phyloP scores from a whole-genome alignment of 2,329 filamentous ascomycete genomes.

The Mycogone perniciosa region DNA sequence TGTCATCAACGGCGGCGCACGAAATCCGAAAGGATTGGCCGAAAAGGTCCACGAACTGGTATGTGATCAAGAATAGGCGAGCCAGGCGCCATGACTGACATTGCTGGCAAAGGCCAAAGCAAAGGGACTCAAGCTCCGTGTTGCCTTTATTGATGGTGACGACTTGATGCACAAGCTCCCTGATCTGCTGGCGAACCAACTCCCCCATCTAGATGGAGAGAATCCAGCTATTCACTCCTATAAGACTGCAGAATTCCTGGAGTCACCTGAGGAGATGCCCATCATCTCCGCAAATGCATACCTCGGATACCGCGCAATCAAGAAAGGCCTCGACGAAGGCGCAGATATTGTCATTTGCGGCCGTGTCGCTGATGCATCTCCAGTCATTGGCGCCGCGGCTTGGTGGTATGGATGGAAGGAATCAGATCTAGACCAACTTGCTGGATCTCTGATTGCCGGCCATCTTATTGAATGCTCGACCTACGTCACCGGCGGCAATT shows the following conservation, averaged over 20 bases:
- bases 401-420: constrained; percentile 46
- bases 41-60: constrained; percentile 22
- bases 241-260: constrained; percentile 15
- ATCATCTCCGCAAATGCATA: constrained; percentile 40
- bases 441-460: constrained; percentile 39
- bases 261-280: constrained; percentile 13
- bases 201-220: constrained; percentile 17
- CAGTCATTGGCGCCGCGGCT: constrained; percentile 46
- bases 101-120: constrained; percentile 17
- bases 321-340: constrained; percentile 30
- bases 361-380: constrained; percentile 37
- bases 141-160: constrained; percentile 34
- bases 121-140: constrained; percentile 24
- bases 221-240: constrained; percentile 18
- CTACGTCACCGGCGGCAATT: constrained; percentile 47
- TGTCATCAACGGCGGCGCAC: constrained; percentile 50
- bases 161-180: constrained; percentile 23
- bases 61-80: neutral
- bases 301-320: constrained; percentile 41
- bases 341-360: constrained; percentile 39
- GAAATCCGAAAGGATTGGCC: constrained; percentile 47
- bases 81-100: neutral
- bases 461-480: constrained; percentile 46
- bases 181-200: constrained; percentile 1
- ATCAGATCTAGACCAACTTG: constrained; percentile 39